These are phyloP conservation scores for Podila horticola DNA, from an alignment of 192 early-diverging fungal genomes.

Conservation along the genomic window DNA sequence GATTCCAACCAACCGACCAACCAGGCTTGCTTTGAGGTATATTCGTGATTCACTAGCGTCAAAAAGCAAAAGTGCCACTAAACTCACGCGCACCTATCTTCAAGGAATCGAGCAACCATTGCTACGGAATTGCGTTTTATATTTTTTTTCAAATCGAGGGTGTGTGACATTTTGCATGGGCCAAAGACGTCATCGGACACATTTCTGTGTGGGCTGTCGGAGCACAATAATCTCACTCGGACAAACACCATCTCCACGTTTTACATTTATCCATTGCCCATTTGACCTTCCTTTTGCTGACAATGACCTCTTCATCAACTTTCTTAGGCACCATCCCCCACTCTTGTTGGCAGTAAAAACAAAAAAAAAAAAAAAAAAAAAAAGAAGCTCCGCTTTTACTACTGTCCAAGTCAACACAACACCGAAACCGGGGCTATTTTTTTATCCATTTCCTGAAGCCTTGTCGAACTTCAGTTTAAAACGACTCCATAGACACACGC, in stretches of 20 bases:
- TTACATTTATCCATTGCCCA: not conserved
- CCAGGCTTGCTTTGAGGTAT: too few species aligned
- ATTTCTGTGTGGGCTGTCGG: not conserved
- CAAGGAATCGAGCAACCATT: too few species aligned
- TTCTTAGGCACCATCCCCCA: not conserved
- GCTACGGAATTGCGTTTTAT: too few species aligned
- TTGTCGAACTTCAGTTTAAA: slow-evolving; percentile 6
- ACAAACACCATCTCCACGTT: not conserved
- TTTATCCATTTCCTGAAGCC: slow-evolving; percentile 1
- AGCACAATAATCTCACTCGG: not conserved
- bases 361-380: not conserved
- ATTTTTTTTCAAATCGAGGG: too few species aligned
- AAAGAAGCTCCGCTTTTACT: slow-evolving; percentile 1
- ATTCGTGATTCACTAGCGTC: too few species aligned
- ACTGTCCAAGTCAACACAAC: not conserved
- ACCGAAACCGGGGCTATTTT: not conserved
- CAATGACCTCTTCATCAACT: not conserved
- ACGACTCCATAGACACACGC: slow-evolving; percentile 8
- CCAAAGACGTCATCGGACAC: slow-evolving; percentile 5
- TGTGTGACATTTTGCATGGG: not conserved
- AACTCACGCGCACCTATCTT: too few species aligned
- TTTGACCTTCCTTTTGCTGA: not conserved
- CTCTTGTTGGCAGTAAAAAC: not conserved
- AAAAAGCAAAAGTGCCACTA: too few species aligned
- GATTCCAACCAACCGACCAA: too few species aligned